Evolutionary conservation across 2,329 filamentous ascomycete genomes (phyloP).

Genomic region (Neophaeococcomyces aloes): DNA sequence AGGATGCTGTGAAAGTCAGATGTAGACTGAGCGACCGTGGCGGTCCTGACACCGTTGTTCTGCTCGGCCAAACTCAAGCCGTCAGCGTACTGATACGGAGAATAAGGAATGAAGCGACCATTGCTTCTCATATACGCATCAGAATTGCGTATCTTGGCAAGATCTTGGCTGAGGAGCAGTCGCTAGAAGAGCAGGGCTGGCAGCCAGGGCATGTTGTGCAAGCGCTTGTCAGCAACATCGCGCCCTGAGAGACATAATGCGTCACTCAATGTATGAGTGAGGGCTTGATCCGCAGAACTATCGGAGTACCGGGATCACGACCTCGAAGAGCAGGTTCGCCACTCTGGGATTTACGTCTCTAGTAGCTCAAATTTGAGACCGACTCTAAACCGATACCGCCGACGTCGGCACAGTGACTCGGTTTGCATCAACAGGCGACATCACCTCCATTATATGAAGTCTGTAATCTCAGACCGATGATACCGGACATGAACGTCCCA

Average conservation of each 20-base stretch:
- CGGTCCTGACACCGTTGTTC: constrained; percentile 52
- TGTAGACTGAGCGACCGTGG: constrained; percentile 56
- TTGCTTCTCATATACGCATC: constrained; percentile 49
- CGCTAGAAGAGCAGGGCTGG: constrained; percentile 63
- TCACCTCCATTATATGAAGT: too few relatives aligned
- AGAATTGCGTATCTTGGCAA: constrained; percentile 72
- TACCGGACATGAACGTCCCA: too few relatives aligned
- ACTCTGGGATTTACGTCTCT: too few relatives aligned
- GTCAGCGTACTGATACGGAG: constrained; percentile 53
- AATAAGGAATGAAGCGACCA: constrained; percentile 45
- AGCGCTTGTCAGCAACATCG: constrained; percentile 47
- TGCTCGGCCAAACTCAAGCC: constrained; percentile 49
- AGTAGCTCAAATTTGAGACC: too few relatives aligned
- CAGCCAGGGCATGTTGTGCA: constrained; percentile 64
- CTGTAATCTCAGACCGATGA: too few relatives aligned
- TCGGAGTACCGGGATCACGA: too few relatives aligned
- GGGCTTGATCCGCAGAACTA: too few relatives aligned
- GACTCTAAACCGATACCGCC: too few relatives aligned
- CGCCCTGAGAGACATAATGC: background rate
- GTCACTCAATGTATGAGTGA: too few relatives aligned
- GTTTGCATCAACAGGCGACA: too few relatives aligned
- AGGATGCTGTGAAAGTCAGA: constrained; percentile 47
- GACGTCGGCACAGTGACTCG: too few relatives aligned
- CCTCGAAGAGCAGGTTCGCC: too few relatives aligned
- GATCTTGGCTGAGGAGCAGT: constrained; percentile 58